These are phyloP conservation scores for Ganoderma multipileum DNA, from an alignment of 1,284 basidiomycete species.

Conservation along the genomic window DNA sequence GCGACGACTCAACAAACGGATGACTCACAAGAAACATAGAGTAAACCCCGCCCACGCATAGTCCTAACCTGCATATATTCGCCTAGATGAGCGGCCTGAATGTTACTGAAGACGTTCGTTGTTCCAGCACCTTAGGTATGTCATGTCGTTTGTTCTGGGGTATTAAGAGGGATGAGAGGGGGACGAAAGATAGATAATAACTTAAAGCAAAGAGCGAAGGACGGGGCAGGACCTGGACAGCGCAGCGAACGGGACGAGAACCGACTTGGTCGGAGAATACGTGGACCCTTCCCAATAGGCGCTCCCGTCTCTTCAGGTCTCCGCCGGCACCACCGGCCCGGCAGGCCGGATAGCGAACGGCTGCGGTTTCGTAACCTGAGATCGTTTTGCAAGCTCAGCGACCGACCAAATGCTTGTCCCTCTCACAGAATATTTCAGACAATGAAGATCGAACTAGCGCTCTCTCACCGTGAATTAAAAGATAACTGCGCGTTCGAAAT, in stretches of 20 bases:
- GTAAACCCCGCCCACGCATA: slow-evolving; percentile 77
- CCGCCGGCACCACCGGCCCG: not conserved
- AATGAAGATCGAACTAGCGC: too few relatives aligned
- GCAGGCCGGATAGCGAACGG: not conserved
- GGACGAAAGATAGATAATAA: slow-evolving; percentile 24
- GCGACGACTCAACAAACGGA: slow-evolving; percentile 11
- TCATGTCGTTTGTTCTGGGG: slow-evolving; percentile 12
- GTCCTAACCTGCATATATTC: slow-evolving; percentile 53
- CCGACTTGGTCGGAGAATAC: slow-evolving; percentile 28
- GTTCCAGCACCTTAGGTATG: slow-evolving; percentile 22
- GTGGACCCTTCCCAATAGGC: slow-evolving; percentile 17
- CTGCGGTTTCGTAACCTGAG: too few relatives aligned
- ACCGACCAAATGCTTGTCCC: too few relatives aligned
- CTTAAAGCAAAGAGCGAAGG: slow-evolving; percentile 21
- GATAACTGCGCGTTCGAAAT: too few relatives aligned
- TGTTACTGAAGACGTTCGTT: not conserved
- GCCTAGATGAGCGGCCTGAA: slow-evolving; percentile 8
- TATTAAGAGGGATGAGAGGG: slow-evolving; percentile 6
- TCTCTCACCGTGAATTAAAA: too few relatives aligned
- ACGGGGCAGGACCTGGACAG: not conserved
- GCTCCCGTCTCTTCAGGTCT: slow-evolving; percentile 8
- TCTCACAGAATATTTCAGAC: too few relatives aligned
- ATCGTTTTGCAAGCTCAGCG: too few relatives aligned
- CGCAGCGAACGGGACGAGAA: slow-evolving; percentile 8
- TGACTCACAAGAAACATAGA: slow-evolving; percentile 76